Base-by-base conservation (phyloP, 768 basidiomycete genomes). In the Psilocybe azurescens region DNA sequence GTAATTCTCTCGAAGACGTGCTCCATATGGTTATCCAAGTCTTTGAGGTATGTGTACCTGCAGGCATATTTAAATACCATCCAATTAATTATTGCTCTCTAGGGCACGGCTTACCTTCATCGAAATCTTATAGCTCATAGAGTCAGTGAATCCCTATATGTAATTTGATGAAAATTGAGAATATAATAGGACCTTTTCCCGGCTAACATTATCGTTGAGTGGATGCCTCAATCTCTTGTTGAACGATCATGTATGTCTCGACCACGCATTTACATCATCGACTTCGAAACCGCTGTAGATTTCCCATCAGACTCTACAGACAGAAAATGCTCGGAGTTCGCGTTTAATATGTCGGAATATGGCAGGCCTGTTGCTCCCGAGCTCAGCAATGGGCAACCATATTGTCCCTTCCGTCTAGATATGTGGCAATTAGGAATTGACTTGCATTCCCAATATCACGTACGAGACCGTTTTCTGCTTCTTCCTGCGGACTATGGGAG, bases 391-490 rank as follows among this genome's bases (percentile, higher is more conserved):
- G 56, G 18, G 10, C n/a, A 33, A n/a, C 36, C 58, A 1, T 66
- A 66, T 32, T 63, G 50, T n/a, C 65, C 65, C 1, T 66, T 66
- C 39, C n/a, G 33, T 3, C 20, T 66, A 14, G 65, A 66, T 41
- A 57, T 66, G 4, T 66, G 61, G 65, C 65, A 66, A 13, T 52
- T 66, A 20, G 61, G 61, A 2, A 55, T 10, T 10, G 28, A 57
- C 30, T 24, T 66, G 10, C 46, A 44, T 7, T 38, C 28, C n/a
- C 4, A 30, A 5, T 44, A 39, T 20, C 38, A n/a, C 3, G 53
- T 61, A 16, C 28, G 51, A 10, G 11, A 50, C 11, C n/a, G 39
- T 9, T 33, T 50, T 55, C 5, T n/a, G n/a, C 5, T 55, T 41
- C 28, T 5, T 24, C 24, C 24, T 24, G 24, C 2, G 2, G 14